Percentiles rank a stretch among this genome's conserved stretches.
These are phyloP conservation scores for Oryza meyeriana DNA, from an alignment of 176 grass and related monocot species.

Conservation along the genomic window DNA sequence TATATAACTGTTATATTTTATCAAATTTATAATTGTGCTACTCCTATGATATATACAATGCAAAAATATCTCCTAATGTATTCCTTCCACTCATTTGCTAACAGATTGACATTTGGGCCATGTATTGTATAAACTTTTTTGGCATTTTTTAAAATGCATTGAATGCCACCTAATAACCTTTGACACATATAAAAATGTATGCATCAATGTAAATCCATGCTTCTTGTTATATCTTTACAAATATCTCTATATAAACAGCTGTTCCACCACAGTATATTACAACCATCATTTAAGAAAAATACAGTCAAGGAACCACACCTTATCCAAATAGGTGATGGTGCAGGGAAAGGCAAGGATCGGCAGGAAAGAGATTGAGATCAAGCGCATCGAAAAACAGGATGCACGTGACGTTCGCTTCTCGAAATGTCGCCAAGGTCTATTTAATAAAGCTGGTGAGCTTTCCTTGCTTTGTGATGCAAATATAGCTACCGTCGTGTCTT, in stretches of 20 bases:
- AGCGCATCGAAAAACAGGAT: background rate
- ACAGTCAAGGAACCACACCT: background rate
- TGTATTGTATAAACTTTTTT: background rate
- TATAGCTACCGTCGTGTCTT: constrained; percentile 30
- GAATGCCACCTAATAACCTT: background rate
- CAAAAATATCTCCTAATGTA: no score
- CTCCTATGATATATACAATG: no score
- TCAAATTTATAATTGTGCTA: no score
- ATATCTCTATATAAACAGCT: background rate
- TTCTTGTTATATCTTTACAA: background rate
- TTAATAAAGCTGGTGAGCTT: constrained; percentile 47
- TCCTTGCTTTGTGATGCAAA: constrained; percentile 40
- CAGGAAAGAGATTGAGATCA: constrained; percentile 31
- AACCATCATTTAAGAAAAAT: background rate
- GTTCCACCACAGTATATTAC: background rate
- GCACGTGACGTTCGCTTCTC: constrained; percentile 38
- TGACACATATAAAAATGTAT: background rate
- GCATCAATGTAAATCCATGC: background rate
- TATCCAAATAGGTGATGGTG: background rate
- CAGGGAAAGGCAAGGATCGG: constrained; percentile 15
- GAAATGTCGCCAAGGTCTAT: constrained; percentile 31
- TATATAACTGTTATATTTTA: no score
- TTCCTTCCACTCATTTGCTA: no score
- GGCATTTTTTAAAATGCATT: background rate
- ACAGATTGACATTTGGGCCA: no score